Conservation (phyloP, 257 asterid genomes). For the Lycium barbarum region DNA sequence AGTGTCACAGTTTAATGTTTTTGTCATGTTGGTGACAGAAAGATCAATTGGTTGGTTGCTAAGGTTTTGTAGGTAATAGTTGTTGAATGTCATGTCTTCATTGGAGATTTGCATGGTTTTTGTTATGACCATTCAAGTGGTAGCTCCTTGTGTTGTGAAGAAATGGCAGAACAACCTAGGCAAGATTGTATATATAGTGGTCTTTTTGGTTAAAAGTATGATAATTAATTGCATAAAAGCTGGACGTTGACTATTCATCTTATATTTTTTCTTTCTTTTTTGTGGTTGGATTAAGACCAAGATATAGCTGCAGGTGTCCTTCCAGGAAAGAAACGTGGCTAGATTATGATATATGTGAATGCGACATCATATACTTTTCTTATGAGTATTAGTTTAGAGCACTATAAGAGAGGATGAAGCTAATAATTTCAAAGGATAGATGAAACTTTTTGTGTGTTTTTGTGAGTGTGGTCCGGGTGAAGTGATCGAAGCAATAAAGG, state of each 20-base stretch:
- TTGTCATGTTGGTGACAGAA: conserved; percentile 1
- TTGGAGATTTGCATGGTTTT: conserved; percentile 21
- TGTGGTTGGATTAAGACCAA: neutral
- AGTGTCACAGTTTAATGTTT: conserved; percentile 21
- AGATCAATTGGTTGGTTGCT: neutral
- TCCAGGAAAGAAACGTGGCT: conserved; percentile 15
- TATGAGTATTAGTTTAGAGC: neutral
- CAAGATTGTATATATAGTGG: neutral
- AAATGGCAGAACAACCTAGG: neutral
- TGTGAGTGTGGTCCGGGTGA: no score
- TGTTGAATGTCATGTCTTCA: neutral
- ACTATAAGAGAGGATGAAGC: neutral
- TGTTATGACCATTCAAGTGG: neutral
- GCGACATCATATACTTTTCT: conserved; percentile 22
- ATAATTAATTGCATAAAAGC: neutral
- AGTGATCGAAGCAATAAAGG: no score
- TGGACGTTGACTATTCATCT: conserved; percentile 7
- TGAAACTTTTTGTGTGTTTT: no score
- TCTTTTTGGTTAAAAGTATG: neutral
- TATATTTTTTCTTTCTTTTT: neutral
- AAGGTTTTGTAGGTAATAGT: no score
- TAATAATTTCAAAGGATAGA: no score
- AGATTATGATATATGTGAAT: conserved; percentile 21
- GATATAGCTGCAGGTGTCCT: conserved; percentile 9
- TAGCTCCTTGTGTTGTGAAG: neutral